Evolutionary conservation across 805 yeast species (phyloP), one percentile per base, ranked within the genome.

Genomic region (Metschnikowia henanensis): DNA sequence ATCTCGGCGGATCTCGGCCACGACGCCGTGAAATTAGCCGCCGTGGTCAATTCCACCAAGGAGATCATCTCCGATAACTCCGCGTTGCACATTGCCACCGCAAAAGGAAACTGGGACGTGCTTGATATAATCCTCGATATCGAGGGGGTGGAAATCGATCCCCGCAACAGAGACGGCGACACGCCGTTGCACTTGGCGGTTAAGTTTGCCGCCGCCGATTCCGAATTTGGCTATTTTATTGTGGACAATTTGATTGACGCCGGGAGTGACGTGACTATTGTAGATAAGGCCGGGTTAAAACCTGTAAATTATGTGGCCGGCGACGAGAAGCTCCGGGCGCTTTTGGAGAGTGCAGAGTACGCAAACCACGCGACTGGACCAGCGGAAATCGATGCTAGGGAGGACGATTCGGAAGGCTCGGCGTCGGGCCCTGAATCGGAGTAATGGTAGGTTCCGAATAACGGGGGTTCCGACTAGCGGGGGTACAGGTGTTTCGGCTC

Each of bases 121-220:
- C 71, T 94, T 58, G 97, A 92, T 60, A 66, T 76, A 39, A 68
- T 92, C 16, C 72, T 92, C 47, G 97, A 92, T 62, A 83, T 84
- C 42, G 95, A 87, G 47, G 96, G 94, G 2, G 90, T 91, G 16
- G 96, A 91, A 53, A 82, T 91, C 23, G 96, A 94, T 62, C 94
- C 96, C 1, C 60, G 65, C 31, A 86, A 86, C 62, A 74, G 81
- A 29, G 84, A 84, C 40, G 91, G 90, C 30, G 91, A 87, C 51
- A 88, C 97, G 1, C 97, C 99, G 12, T 75, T 94, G 50, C 98
- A 92, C 64, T 68, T 78, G 49, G 95, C 96, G 5, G 96, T 84
- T 10, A 77, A 77, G 48, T 92, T 86, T 62, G 75, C 91, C 12
- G 70, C 72, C 35, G 82, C 80, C 20, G 96, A 92, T 58, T 87